A percentile compares a stretch with the other conserved stretches of the same genome.
These are phyloP conservation scores for Podospora comata DNA, from an alignment of 495 filamentous ascomycete species.

Conservation along the genomic window DNA sequence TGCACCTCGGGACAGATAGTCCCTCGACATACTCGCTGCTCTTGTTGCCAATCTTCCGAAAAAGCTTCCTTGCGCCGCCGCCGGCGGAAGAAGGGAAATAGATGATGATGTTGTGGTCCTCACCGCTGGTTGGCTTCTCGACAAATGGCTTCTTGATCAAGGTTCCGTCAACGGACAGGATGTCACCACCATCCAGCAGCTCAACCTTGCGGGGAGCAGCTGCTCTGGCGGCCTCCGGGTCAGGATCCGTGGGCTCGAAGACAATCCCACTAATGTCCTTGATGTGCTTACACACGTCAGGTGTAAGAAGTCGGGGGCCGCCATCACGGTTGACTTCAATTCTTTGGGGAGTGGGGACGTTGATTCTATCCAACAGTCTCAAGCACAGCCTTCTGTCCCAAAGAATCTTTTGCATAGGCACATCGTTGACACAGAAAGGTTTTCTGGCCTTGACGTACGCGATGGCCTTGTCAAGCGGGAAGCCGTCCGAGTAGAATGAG, in stretches of 20 bases:
- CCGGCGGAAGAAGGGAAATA: slow-evolving; percentile 86
- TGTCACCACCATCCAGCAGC: slow-evolving; percentile 81
- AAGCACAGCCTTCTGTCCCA: slow-evolving; percentile 95
- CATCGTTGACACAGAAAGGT: slow-evolving; percentile 94
- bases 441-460: slow-evolving; percentile 87
- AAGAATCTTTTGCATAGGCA: slow-evolving; percentile 96
- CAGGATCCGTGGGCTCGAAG: slow-evolving; percentile 71
- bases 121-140: slow-evolving; percentile 96
- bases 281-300: slow-evolving; percentile 74
- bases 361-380: slow-evolving; percentile 78
- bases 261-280: slow-evolving; percentile 74
- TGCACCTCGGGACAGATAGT: slow-evolving; percentile 69
- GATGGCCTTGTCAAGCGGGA: slow-evolving; percentile 95
- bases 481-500: slow-evolving; percentile 96
- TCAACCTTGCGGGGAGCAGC: slow-evolving; percentile 66
- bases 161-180: slow-evolving; percentile 79
- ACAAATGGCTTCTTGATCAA: slow-evolving; percentile 90
- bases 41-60: slow-evolving; percentile 97
- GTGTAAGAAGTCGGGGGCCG: slow-evolving; percentile 71
- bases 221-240: slow-evolving; percentile 49
- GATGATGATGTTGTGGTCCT: slow-evolving; percentile 98
- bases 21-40: slow-evolving; percentile 86
- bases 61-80: slow-evolving; percentile 85
- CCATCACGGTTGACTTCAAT: slow-evolving; percentile 95
- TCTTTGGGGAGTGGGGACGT: slow-evolving; percentile 81